A percentile compares a stretch with the other conserved stretches of the same genome.
Evolutionary conservation across 2,329 filamentous ascomycete genomes (phyloP).

Genomic region (Fusarium acutatum): DNA sequence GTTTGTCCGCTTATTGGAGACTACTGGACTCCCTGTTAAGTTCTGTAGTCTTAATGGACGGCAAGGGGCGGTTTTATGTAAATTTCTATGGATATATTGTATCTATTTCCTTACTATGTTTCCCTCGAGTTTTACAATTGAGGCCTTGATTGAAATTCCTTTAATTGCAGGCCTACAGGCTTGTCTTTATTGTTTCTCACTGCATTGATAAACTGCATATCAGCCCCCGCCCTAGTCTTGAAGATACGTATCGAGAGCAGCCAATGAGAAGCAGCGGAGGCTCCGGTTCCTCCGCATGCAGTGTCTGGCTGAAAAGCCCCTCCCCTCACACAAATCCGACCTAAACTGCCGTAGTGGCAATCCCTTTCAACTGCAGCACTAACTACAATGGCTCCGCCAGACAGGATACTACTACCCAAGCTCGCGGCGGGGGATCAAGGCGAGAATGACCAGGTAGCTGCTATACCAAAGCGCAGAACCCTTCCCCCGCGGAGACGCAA

Average conservation of each 20-base stretch:
- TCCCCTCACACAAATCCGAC: neutral
- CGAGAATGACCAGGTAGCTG: no score
- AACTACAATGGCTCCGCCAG: neutral
- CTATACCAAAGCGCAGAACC: no score
- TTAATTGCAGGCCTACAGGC: no score
- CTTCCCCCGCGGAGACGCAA: neutral
- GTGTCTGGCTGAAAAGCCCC: neutral
- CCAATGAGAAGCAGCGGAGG: neutral
- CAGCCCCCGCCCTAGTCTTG: no score
- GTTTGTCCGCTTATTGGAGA: neutral
- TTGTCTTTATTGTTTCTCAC: no score
- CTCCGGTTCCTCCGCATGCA: no score
- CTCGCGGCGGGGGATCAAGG: fast-evolving
- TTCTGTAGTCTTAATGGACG: fast-evolving
- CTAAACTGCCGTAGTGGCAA: neutral
- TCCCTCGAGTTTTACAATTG: fast-evolving
- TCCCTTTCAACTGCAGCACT: neutral
- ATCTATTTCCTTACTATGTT: neutral
- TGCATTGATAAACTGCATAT: no score
- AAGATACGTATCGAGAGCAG: neutral
- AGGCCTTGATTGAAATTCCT: neutral
- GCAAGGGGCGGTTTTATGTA: fast-evolving
- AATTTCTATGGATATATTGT: neutral
- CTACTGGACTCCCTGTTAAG: neutral
- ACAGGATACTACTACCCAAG: neutral